Base-by-base conservation (phyloP, 805 yeast species). In the Wickerhamomyces sydowiorum region DNA sequence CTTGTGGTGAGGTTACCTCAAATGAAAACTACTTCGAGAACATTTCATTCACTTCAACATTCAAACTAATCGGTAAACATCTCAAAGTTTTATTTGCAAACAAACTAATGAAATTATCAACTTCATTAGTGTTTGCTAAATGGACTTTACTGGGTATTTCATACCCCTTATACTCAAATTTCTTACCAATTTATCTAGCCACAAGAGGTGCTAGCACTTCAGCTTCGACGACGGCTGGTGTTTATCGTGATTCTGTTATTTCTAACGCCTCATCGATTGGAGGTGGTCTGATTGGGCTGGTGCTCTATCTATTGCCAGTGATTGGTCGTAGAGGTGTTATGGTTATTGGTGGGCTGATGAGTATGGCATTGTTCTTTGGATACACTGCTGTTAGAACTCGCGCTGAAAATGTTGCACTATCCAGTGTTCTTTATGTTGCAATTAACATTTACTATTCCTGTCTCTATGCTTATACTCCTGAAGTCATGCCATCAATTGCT, bases 401-500 rank as follows among this genome's bases (percentile, higher is more conserved):
- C 36, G 64, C 21, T 8, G 71, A 72, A 60, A 76, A 76, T 51
- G 76, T 80, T 43, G 74, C 67, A 7, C 60, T 70, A 36, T 61
- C 67, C 9, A 59, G 70, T n/a, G 68, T 71, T 22, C 22, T 69
- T 23, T 75, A 73, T 43, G 54, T 70, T 44, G 56, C 62, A 31
- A 51, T 72, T 37, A 62, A 69, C 56, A 69, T 78, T 42, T 75
- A 75, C 52, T 78, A 75, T 56, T 81, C 81, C 1, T 75, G 77
- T 30, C 62, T 80, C 17, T 80, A 78, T 53, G 85, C 84, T 3
- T 79, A 77, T 52, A 78, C 84, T 2, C 86, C 86, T 0, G 84
- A 80, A 55, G 75, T 78, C 19, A 69, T 80, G 58, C 80, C 80
- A 24, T 60, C 75, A 1, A 53, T 61, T 24, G 67, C 70, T 25